phyloP scores from a whole-genome alignment of 768 basidiomycete genomes.

The Xerocomellus chrysenteron region DNA sequence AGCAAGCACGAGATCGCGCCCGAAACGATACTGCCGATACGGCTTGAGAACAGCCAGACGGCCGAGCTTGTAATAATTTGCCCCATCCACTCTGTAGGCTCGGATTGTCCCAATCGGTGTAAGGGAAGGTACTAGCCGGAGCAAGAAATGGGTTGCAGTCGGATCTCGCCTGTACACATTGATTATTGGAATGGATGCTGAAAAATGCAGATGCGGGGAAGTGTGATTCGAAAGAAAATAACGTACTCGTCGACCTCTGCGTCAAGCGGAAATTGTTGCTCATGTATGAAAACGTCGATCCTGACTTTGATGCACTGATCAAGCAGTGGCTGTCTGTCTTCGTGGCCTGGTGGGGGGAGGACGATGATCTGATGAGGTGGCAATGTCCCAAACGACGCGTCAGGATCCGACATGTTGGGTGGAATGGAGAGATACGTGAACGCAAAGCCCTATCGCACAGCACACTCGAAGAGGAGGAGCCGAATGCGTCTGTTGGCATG shows the following conservation, averaged over 20 bases:
- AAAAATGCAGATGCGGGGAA: conserved; percentile 11
- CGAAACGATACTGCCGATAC: conserved; percentile 64
- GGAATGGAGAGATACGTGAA: conserved; percentile 1
- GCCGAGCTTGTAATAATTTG: conserved; percentile 65
- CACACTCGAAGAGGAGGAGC: conserved; percentile 14
- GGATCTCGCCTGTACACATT: conserved; percentile 52
- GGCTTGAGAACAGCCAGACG: conserved; percentile 67
- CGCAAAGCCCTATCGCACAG: conserved; percentile 14
- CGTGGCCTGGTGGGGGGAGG: conserved; percentile 37
- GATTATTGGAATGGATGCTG: conserved; percentile 7
- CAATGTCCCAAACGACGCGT: conserved; percentile 5
- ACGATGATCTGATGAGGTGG: conserved; percentile 61
- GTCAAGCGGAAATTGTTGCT: conserved; percentile 67
- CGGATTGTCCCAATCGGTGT: conserved; percentile 74
- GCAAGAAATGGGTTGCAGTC: conserved; percentile 65
- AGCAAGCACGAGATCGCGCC: conserved; percentile 60
- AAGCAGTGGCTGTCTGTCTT: conserved; percentile 44
- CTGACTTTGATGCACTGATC: conserved; percentile 66
- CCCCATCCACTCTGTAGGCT: conserved; percentile 36
- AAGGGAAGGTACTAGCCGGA: conserved; percentile 61
- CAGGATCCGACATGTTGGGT: conserved; percentile 16
- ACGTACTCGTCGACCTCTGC: conserved; percentile 72
- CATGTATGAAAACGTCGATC: conserved; percentile 48
- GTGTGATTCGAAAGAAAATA: conserved; percentile 17
- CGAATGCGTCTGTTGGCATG: background rate